Conservation (phyloP, 164 flowering plant genomes). For the Stephania yunnanensis region DNA sequence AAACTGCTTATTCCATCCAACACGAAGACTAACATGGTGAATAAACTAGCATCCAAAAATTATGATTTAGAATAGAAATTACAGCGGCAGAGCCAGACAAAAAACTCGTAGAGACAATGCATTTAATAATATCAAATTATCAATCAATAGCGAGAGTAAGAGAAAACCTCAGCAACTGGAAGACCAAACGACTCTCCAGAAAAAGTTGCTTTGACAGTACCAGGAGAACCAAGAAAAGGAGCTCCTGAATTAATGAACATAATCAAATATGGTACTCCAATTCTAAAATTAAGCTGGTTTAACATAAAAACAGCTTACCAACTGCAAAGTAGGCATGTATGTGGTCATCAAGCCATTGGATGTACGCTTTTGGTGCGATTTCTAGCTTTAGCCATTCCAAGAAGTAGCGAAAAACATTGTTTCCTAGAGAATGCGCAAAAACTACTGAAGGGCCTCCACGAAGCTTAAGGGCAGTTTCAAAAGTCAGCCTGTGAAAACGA, state of each 20-base stretch:
- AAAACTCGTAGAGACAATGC: neutral
- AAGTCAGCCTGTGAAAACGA: conserved; percentile 62
- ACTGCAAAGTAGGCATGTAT: conserved; percentile 98
- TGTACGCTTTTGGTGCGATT: conserved; percentile 84
- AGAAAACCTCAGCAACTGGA: conserved; percentile 81
- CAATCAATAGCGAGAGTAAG: conserved; percentile 2
- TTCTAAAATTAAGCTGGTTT: conserved; percentile 3
- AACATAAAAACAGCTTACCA: conserved; percentile 45
- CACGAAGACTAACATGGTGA: neutral
- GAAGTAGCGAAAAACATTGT: conserved; percentile 90
- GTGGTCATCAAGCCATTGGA: conserved; percentile 87
- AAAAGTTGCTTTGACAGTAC: conserved; percentile 67
- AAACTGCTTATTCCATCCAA: neutral
- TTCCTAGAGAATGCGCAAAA: conserved; percentile 97
- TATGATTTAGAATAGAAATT: neutral
- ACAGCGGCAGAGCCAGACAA: neutral
- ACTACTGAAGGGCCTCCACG: conserved; percentile 97
- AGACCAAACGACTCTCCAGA: conserved; percentile 86
- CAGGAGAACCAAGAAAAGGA: conserved; percentile 85
- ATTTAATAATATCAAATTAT: neutral
- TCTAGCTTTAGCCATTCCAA: conserved; percentile 97
- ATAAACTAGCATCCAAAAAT: neutral
- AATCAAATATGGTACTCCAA: neutral
- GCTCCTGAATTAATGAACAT: conserved; percentile 41
- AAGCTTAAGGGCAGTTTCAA: conserved; percentile 91